Conservation (phyloP, 2,329 filamentous ascomycete genomes). For the Penicillium verrucosum region DNA sequence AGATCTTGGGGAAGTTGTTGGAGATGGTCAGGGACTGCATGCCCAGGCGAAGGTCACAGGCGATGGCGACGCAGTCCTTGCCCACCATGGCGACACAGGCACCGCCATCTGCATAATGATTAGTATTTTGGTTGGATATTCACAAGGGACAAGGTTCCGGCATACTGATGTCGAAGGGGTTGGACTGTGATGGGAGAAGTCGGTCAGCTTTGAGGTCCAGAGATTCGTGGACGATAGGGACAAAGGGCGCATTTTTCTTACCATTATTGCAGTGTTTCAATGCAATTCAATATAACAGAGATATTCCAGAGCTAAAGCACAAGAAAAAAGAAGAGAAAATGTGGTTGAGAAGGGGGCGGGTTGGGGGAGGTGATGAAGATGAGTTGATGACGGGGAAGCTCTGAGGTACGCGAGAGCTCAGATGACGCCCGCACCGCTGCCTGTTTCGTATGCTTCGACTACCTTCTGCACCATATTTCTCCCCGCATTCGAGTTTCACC, state of each 20-base stretch:
- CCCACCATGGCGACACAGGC: conserved; percentile 98
- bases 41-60: conserved; percentile 96
- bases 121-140: conserved; percentile 10
- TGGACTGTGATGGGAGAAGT: conserved; percentile 59
- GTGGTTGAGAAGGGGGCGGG: conserved; percentile 16
- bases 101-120: conserved; percentile 63
- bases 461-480: conserved; percentile 27
- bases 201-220: conserved; percentile 32
- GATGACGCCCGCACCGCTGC: conserved; percentile 37
- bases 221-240: conserved; percentile 11
- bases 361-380: conserved; percentile 17
- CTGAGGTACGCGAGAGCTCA: conserved; percentile 28
- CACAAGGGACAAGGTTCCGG: conserved; percentile 11
- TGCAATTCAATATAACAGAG: conserved; percentile 13
- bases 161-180: conserved; percentile 94
- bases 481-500: conserved; percentile 1
- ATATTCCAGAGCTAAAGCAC: conserved; percentile 13
- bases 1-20: conserved; percentile 99
- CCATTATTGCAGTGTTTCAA: conserved; percentile 23
- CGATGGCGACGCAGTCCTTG: conserved; percentile 99
- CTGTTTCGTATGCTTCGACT: conserved; percentile 27
- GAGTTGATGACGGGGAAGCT: conserved; percentile 32
- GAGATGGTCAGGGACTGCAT: conserved; percentile 95
- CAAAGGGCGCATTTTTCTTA: conserved; percentile 17
- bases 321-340: conserved; percentile 7